Conservation (phyloP, 345 rosid genomes). For the Moringa oleifera region DNA sequence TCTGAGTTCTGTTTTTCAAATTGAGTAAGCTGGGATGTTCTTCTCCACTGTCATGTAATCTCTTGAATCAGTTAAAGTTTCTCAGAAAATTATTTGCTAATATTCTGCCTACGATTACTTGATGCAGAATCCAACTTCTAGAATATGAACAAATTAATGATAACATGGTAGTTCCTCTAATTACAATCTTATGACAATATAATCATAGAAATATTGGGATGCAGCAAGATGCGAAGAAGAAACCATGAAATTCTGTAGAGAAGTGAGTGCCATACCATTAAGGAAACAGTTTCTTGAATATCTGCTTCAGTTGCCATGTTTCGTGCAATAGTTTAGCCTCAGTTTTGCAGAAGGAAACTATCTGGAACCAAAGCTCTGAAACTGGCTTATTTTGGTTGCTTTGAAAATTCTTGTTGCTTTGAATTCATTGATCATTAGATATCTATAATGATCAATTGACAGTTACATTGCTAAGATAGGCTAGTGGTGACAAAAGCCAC, state of each 20-base stretch:
- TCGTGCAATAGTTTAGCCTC: slow-evolving; percentile 23
- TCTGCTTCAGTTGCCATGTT: slow-evolving; percentile 60
- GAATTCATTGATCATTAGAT: slow-evolving; percentile 28
- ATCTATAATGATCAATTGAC: slow-evolving; percentile 22
- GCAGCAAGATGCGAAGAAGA: neutral
- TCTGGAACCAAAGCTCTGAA: neutral
- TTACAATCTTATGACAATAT: too few relatives aligned
- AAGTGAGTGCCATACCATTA: slow-evolving; percentile 30
- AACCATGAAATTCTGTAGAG: too few relatives aligned
- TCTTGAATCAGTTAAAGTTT: neutral
- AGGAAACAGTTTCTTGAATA: slow-evolving; percentile 27
- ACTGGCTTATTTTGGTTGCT: neutral
- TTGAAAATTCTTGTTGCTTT: slow-evolving; percentile 14
- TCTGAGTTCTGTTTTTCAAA: neutral
- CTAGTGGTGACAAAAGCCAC: slow-evolving; percentile 43
- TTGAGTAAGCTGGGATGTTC: neutral
- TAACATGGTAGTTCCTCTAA: neutral
- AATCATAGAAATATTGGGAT: too few relatives aligned
- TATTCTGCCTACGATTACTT: too few relatives aligned
- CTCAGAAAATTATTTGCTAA: neutral
- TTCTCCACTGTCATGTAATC: neutral
- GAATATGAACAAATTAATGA: neutral
- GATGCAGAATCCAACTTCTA: neutral
- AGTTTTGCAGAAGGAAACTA: neutral
- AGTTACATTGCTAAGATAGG: slow-evolving; percentile 25